Percentiles rank a stretch among this genome's conserved stretches.
Evolutionary conservation across 129 eudicot genomes (phyloP).

Genomic region (Daucus carota): DH1_v3.0 NC_030381.2:48390501-48391000

Average conservation of each 20-base stretch:
- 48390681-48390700: constrained; percentile 82
- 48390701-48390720: background rate
- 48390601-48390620: constrained; percentile 99
- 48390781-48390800: background rate
- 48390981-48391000: background rate
- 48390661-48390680: constrained; percentile 86
- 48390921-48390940: background rate
- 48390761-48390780: background rate
- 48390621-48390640: constrained; percentile 98
- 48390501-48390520: constrained; percentile 38
- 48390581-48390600: constrained; percentile 96
- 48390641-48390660: constrained; percentile 73
- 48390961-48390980: background rate
- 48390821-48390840: background rate
- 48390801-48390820: background rate
- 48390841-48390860: background rate
- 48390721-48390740: background rate
- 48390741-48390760: background rate
- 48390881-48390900: background rate
- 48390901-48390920: background rate
- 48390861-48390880: background rate
- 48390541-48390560: constrained; percentile 94
- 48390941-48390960: background rate
- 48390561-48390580: constrained; percentile 94
- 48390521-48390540: constrained; percentile 99